phyloP scores from a whole-genome alignment of 768 basidiomycete species.

The Pilatotrama ljubarskyi region DNA sequence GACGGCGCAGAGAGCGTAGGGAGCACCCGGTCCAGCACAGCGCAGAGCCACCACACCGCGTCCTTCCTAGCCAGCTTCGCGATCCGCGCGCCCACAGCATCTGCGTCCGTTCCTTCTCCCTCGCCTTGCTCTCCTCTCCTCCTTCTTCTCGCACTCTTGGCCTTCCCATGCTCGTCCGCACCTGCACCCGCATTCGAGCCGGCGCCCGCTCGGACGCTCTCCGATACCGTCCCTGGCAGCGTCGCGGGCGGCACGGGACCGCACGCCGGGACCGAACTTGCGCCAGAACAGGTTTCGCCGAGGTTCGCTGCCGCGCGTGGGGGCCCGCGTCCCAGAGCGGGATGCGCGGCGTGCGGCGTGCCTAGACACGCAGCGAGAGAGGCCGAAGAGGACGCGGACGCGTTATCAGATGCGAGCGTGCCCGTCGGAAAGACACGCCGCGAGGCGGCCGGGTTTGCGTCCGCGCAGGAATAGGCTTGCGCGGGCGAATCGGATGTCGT shows the following conservation, averaged over 20 bases:
- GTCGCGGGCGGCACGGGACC: not conserved
- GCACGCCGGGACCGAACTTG: not conserved
- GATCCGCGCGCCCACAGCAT: slow-evolving; percentile 31
- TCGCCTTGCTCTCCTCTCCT: not conserved
- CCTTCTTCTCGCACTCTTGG: not conserved
- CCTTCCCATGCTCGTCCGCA: slow-evolving; percentile 1
- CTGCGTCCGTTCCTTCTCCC: not conserved
- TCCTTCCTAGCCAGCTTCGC: slow-evolving; percentile 48
- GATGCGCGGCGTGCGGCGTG: not conserved
- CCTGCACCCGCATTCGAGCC: not conserved
- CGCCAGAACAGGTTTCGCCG: slow-evolving; percentile 9
- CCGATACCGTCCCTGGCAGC: no score
- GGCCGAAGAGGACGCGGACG: not conserved
- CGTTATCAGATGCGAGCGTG: slow-evolving; percentile 3
- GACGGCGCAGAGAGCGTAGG: slow-evolving; percentile 6
- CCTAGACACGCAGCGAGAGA: not conserved
- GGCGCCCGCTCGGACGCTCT: slow-evolving; percentile 11
- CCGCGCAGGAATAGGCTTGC: slow-evolving; percentile 7
- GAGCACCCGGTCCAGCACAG: slow-evolving; percentile 41
- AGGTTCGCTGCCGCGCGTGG: slow-evolving; percentile 15
- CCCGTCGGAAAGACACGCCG: not conserved
- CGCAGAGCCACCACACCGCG: slow-evolving; percentile 54
- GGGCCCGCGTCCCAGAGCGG: not conserved
- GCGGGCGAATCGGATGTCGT: slow-evolving; percentile 2
- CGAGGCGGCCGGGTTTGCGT: not conserved